Percentiles rank a stretch among this genome's conserved stretches.
phyloP scores from a whole-genome alignment of 225 moss, liverwort and hornwort genomes.

The Asterella californica region DNA sequence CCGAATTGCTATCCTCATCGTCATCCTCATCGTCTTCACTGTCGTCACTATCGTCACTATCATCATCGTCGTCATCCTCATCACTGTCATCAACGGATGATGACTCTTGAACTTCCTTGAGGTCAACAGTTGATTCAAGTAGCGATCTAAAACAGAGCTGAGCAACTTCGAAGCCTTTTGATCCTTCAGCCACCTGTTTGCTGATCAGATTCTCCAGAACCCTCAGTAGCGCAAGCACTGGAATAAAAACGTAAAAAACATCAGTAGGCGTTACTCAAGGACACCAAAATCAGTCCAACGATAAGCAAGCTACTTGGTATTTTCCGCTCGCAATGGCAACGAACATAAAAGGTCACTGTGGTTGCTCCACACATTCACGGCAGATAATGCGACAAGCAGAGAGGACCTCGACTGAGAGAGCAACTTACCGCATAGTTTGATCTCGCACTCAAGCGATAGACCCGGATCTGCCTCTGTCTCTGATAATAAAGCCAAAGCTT shows the following conservation, averaged over 20 bases:
- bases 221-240: conserved; percentile 68
- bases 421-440: conserved; percentile 67
- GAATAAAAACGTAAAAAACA: conserved; percentile 8
- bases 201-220: conserved; percentile 53
- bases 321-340: too few species aligned
- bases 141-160: conserved; percentile 71
- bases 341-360: too few species aligned
- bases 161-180: conserved; percentile 49
- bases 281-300: too few species aligned
- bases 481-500: conserved; percentile 57
- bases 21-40: conserved; percentile 62
- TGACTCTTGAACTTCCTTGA: conserved; percentile 65
- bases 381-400: not conserved
- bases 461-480: conserved; percentile 85
- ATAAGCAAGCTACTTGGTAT: too few species aligned
- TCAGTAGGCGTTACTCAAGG: too few species aligned
- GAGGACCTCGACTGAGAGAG: not conserved
- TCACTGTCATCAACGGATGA: conserved; percentile 66
- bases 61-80: conserved; percentile 52
- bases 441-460: conserved; percentile 66
- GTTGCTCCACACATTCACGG: not conserved
- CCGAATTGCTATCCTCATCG: conserved; percentile 67
- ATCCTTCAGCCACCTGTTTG: conserved; percentile 48
- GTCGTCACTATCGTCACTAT: conserved; percentile 41
- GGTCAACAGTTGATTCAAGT: conserved; percentile 71